Evolutionary conservation across 345 rosid genomes (phyloP), one percentile per base, ranked within the genome.

Genomic region (Camelina hispida): DNA sequence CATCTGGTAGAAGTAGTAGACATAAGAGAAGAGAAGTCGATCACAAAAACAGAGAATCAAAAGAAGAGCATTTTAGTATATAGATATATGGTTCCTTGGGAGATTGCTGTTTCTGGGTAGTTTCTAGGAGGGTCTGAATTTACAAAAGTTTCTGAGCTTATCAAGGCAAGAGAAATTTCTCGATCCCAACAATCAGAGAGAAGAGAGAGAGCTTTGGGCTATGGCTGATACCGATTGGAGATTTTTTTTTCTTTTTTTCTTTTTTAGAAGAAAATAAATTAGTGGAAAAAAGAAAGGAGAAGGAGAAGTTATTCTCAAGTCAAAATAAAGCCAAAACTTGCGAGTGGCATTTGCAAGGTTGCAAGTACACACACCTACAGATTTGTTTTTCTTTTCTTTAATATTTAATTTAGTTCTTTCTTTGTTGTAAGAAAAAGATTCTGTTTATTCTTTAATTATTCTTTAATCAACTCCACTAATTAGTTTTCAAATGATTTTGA

Each of bases 271-370:
- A 42, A 73, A 42, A 18, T 4, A 43, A 42, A 35, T 55, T 10
- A 47, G 66, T 25, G 53, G 23, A 40, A 61, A 28, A 28, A 66
- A 62, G 17, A 52, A 40, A 62, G 11, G 35, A 32, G 8, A 37
- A 47, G 76, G 20, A 66, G 77, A 64, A 71, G 63, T 77, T 77
- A 66, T 63, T 71, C 54, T 42, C 14, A 43, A 78, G 73, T 78
- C 68, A 71, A 77, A 71, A 66, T 78, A 71, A 78, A 78, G 77
- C 81, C 81, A 66, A 72, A 37, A 75, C 64, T 78, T 78, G 63
- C 60, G 74, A 68, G 51, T 55, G 38, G 71, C 65, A 52, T 28
- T 44, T 73, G 63, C 78, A 50, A 71, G 71, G 76, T 57, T 46
- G 61, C 72, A 71, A 65, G 68, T 47, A 66, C 72, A 70, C 72